Conservation (phyloP, 129 eudicot species). For the Tanacetum coccineum region DNA sequence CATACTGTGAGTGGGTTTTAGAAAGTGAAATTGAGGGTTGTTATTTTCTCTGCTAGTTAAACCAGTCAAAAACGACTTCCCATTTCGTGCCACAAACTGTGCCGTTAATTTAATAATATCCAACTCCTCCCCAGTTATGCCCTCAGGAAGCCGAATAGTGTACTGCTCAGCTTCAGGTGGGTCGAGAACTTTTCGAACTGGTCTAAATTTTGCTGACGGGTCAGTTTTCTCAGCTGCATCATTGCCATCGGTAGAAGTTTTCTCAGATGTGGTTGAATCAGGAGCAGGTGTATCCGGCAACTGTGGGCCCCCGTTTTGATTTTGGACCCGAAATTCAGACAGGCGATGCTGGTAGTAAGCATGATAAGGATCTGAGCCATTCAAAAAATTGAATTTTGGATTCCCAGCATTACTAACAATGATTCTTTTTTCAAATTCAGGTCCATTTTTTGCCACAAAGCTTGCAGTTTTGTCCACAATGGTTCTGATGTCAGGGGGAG, state of each 20-base stretch:
- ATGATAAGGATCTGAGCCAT: conserved; percentile 82
- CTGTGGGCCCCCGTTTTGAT: conserved; percentile 41
- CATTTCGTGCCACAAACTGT: conserved; percentile 86
- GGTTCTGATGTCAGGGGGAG: conserved; percentile 82
- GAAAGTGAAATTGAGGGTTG: conserved; percentile 82
- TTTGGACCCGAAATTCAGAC: conserved; percentile 63
- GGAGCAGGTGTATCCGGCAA: conserved; percentile 40
- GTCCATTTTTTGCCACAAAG: conserved; percentile 90
- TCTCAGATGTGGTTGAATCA: conserved; percentile 32
- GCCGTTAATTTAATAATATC: conserved; percentile 86
- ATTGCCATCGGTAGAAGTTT: conserved; percentile 37
- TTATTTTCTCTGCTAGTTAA: conserved; percentile 76
- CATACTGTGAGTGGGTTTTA: conserved; percentile 92
- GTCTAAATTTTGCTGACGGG: conserved; percentile 72
- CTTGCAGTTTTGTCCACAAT: conserved; percentile 82
- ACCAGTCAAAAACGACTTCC: conserved; percentile 77
- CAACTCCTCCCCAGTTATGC: conserved; percentile 82
- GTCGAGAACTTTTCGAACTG: conserved; percentile 68
- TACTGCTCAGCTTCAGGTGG: conserved; percentile 95
- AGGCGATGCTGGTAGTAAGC: conserved; percentile 86
- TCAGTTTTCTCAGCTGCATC: conserved; percentile 51
- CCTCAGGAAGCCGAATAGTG: conserved; percentile 87
- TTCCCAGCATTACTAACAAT: conserved; percentile 66
- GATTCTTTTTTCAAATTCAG: conserved; percentile 80
- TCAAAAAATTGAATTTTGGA: conserved; percentile 79